Conservation (phyloP, 1,284 basidiomycete species). For the Malassezia arunalokei region DNA sequence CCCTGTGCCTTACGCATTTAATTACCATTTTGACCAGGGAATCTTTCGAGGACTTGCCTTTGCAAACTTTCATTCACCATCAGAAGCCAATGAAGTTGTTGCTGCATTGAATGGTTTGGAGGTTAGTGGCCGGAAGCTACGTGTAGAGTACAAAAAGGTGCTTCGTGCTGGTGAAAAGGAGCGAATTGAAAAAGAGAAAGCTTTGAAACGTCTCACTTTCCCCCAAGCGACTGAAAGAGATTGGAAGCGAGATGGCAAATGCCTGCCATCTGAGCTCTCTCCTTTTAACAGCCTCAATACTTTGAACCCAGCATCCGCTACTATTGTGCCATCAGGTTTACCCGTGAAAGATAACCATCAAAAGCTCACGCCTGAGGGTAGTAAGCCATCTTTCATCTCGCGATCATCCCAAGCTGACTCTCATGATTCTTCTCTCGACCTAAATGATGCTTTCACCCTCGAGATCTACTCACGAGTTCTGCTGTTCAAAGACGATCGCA, state of each 20-base stretch:
- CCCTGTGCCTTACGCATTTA: constrained; percentile 98
- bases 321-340: neutral
- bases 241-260: constrained; percentile 17
- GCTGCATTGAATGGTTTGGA: constrained; percentile 80
- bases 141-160: constrained; percentile 99
- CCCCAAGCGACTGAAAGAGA: constrained; percentile 39
- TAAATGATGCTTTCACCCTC: constrained; percentile 86
- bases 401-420: constrained; percentile 28
- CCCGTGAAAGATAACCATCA: neutral
- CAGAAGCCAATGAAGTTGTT: constrained; percentile 88
- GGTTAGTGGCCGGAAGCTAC: constrained; percentile 91
- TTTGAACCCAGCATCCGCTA: neutral
- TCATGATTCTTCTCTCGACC: constrained; percentile 56
- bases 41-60: constrained; percentile 96
- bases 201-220: constrained; percentile 80
- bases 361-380: neutral
- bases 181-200: constrained; percentile 95
- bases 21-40: constrained; percentile 51
- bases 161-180: constrained; percentile 98
- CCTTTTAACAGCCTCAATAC: neutral
- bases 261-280: neutral
- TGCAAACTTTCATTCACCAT: constrained; percentile 85
- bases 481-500: constrained; percentile 92
- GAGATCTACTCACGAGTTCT: constrained; percentile 95
- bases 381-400: neutral